These are phyloP conservation scores for Aureobasidium uvarum DNA, from an alignment of 2,329 filamentous ascomycete species.

Conservation along the genomic window DNA sequence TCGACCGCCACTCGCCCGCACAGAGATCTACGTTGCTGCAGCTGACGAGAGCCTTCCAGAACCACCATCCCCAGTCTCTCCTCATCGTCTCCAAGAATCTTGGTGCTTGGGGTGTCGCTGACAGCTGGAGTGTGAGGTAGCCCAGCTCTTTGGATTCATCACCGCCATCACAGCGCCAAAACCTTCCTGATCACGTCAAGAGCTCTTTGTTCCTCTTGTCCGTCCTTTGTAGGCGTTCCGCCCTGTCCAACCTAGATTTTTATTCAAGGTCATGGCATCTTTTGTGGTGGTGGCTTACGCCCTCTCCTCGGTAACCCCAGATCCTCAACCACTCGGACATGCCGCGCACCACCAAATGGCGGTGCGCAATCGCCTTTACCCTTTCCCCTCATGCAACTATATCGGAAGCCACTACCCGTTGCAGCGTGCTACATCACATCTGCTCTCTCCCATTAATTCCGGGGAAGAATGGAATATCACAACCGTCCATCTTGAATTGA, in stretches of 20 bases:
- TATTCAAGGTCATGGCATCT: not conserved
- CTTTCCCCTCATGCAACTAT: slow-evolving; percentile 13
- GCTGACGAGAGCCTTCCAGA: slow-evolving; percentile 24
- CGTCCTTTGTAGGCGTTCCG: not conserved
- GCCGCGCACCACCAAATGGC: slow-evolving; percentile 11
- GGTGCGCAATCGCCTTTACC: not conserved
- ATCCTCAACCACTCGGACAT: not conserved
- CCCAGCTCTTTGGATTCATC: not conserved
- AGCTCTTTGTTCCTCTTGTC: not conserved
- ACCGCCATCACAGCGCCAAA: not conserved
- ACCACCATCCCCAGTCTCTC: slow-evolving; percentile 4
- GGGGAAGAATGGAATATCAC: slow-evolving; percentile 5
- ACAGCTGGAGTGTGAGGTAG: not conserved
- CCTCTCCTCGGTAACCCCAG: slow-evolving; percentile 2
- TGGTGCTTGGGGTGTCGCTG: not conserved
- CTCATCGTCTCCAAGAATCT: not conserved
- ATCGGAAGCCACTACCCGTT: slow-evolving; percentile 16
- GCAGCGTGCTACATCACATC: slow-evolving; percentile 10
- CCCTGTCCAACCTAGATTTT: not conserved
- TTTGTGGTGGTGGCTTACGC: slow-evolving; percentile 7
- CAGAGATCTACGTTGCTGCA: slow-evolving; percentile 19
- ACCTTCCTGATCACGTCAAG: not conserved
- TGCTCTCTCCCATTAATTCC: not conserved
- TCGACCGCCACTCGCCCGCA: not conserved
- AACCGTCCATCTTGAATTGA: not conserved